These are phyloP conservation scores for Dryas alaskensis DNA, from an alignment of 306 rosid species.

Conservation along the genomic window DNA sequence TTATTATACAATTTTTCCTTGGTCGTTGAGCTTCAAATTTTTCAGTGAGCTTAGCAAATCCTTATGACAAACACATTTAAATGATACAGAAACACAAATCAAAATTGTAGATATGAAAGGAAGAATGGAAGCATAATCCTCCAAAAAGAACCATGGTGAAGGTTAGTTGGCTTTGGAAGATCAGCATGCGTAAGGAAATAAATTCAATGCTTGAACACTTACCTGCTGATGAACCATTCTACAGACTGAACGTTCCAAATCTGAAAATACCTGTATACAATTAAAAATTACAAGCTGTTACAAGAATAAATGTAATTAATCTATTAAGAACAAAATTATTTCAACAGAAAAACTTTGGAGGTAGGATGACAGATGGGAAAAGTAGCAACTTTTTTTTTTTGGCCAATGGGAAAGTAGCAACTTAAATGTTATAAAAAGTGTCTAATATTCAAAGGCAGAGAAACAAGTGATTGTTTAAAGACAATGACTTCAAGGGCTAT, in stretches of 20 bases:
- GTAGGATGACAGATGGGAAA: slow-evolving; percentile 13
- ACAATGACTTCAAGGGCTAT: slow-evolving; percentile 22
- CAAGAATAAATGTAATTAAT: too few relatives aligned
- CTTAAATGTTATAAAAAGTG: neutral
- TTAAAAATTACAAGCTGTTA: slow-evolving; percentile 17
- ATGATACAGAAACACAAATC: neutral
- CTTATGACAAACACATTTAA: neutral
- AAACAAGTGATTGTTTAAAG: neutral
- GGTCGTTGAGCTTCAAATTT: neutral
- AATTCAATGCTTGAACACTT: slow-evolving; percentile 22
- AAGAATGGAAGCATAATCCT: neutral
- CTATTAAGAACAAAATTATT: too few relatives aligned
- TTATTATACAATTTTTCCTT: neutral
- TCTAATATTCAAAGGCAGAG: neutral
- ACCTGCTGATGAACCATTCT: slow-evolving; percentile 98
- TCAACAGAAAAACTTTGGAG: neutral
- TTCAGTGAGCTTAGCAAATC: neutral
- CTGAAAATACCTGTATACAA: slow-evolving; percentile 78
- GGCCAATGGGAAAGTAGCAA: neutral
- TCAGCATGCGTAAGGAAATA: neutral
- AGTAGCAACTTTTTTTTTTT: neutral
- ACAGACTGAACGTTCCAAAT: slow-evolving; percentile 93
- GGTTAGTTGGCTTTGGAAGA: neutral
- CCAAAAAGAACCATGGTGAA: neutral
- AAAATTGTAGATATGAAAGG: neutral